phyloP scores from a whole-genome alignment of 1,284 basidiomycete genomes.

The Trichosporon sp. region DNA sequence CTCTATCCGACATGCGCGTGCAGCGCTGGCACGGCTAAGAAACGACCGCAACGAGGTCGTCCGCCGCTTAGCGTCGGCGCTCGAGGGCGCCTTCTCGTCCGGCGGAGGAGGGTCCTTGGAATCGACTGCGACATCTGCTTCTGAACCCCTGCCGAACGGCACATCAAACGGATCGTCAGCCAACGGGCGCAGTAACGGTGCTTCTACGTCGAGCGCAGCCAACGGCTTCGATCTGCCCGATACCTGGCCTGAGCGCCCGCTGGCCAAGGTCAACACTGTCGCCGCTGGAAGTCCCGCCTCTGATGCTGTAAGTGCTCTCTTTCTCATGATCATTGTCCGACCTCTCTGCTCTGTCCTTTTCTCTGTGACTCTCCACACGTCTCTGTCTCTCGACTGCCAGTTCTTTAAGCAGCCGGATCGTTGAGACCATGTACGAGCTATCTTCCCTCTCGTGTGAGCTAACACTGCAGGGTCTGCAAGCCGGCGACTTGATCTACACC shows the following conservation, averaged over 20 bases:
- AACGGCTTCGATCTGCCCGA: constrained; percentile 9
- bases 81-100: constrained; percentile 56
- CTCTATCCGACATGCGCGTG: constrained; percentile 63
- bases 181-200: constrained; percentile 10
- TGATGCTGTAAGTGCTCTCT: constrained; percentile 61
- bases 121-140: too few species aligned
- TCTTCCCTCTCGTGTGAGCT: constrained; percentile 7
- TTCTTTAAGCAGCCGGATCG: too few species aligned
- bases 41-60: constrained; percentile 69
- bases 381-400: too few species aligned
- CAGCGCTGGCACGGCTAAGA: constrained; percentile 51
- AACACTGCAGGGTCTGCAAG: constrained; percentile 58
- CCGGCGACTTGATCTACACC: constrained; percentile 65
- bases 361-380: not conserved
- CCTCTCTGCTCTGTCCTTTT: too few species aligned
- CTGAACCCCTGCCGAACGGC: constrained; percentile 3
- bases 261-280: constrained; percentile 72
- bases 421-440: too few species aligned
- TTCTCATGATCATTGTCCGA: constrained; percentile 5
- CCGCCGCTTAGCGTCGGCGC: constrained; percentile 59
- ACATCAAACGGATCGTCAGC: not conserved
- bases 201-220: not conserved
- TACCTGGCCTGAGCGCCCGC: constrained; percentile 42
- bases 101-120: not conserved
- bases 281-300: constrained; percentile 70